Evolutionary conservation across 2,329 filamentous ascomycete species (phyloP).

Genomic region (Botryotinia convoluta): DNA sequence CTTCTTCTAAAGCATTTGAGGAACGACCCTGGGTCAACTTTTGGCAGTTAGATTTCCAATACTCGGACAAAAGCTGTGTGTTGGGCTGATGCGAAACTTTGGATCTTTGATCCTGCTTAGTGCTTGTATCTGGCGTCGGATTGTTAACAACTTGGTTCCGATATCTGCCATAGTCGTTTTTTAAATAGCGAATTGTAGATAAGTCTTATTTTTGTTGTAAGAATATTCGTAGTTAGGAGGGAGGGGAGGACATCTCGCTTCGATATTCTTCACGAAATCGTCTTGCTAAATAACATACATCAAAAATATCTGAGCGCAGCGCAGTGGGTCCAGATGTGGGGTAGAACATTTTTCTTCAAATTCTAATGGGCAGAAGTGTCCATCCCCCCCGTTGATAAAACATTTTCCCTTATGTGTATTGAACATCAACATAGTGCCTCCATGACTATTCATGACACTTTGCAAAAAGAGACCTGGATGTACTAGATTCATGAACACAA

Average conservation of each 20-base stretch:
- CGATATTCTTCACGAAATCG: neutral
- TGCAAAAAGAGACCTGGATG: fast-evolving
- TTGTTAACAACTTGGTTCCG: neutral
- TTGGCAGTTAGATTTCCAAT: neutral
- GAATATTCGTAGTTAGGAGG: neutral
- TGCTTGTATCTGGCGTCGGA: neutral
- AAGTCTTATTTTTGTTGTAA: neutral
- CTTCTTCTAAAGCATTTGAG: too few relatives aligned
- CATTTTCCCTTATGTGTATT: fast-evolving
- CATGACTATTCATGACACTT: fast-evolving
- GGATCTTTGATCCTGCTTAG: neutral
- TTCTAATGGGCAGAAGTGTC: neutral
- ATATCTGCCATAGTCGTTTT: fast-evolving
- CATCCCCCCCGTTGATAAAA: neutral
- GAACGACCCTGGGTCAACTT: neutral
- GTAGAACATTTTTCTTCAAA: neutral
- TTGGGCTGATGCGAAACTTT: neutral
- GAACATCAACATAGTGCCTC: neutral
- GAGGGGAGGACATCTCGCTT: neutral
- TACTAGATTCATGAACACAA: fast-evolving
- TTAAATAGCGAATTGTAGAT: neutral
- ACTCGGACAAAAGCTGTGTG: too few relatives aligned
- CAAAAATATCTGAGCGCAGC: neutral
- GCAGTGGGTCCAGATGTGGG: neutral
- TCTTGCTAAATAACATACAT: too few relatives aligned